Evolutionary conservation across 1,139 yeast species (phyloP), one percentile per base, ranked within the genome.

Genomic region (Saccharomycopsis hybrid): DNA sequence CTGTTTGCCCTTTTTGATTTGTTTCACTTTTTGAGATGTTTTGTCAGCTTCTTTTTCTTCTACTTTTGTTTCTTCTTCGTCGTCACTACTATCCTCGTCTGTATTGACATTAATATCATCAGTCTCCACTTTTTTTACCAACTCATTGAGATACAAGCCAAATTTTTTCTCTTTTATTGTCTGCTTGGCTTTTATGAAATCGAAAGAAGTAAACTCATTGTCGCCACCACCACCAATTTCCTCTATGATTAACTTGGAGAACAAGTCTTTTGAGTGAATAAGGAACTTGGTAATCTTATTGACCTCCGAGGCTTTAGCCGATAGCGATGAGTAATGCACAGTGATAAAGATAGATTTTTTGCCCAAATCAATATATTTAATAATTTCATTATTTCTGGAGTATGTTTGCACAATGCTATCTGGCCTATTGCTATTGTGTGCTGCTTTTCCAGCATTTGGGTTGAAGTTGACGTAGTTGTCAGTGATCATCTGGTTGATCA

Each of bases 91-190:
- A 39, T 57, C 58, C 3, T 57, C 55, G 45, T 58, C 62, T 63
- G 62, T 62, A 47, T 64, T 64, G 32, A 58, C 58, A 43, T 62
- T 61, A 9, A 58, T 59, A 46, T 63, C 65, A 18, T 59, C 61
- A 1, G 55, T 50, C 7, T 50, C 50, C 43, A 52, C 52, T 24
- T 52, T 52, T 18, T 44, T 39, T 4, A 47, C 40, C 24, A 52
- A 29, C 33, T 45, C 46, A 5, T 42, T 29, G 18, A 45, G 40
- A 45, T 41, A 52, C 13, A 27, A 35, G 24, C 27, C 39, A 41
- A 52, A 52, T 1, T 42, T 44, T 13, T 28, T 45, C 3, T 43
- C 45, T 32, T 44, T 35, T 2, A 52, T 33, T 9, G 27, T 27
- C 5, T 50, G 25, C 29, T 45, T 49, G n/a, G 46, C 31, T 32